Percentiles rank a stretch among this genome's conserved stretches.
Conservation (phyloP, 371 early-diverging fungal genomes). For the Saksenaea oblongispora region DNA sequence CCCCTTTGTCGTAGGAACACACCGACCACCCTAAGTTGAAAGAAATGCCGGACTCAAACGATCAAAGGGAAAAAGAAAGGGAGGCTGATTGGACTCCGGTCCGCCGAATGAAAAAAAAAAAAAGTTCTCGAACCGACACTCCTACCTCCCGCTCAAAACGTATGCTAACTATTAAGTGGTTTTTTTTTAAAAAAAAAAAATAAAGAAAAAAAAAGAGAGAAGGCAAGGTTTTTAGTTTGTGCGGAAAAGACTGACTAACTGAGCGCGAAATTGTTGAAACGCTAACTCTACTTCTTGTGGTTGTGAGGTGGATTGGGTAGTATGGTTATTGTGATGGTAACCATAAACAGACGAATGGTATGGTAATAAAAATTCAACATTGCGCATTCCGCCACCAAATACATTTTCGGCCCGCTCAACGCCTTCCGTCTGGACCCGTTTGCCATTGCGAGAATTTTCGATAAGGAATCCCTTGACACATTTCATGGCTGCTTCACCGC, state of each 20-base stretch:
- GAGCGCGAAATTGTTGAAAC: constrained; percentile 43
- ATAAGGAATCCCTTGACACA: constrained; percentile 64
- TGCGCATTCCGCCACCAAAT: constrained; percentile 38
- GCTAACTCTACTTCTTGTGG: constrained; percentile 35
- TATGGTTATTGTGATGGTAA: constrained; percentile 8
- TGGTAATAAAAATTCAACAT: constrained; percentile 48
- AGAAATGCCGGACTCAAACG: too few relatives aligned
- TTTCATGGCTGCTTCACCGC: constrained; percentile 64
- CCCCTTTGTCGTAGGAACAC: too few relatives aligned
- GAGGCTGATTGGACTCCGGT: not conserved
- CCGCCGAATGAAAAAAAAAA: not conserved
- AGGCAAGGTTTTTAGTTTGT: constrained; percentile 26
- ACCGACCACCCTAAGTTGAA: too few relatives aligned
- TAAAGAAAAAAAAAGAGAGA: not conserved
- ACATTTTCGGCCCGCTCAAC: constrained; percentile 36
- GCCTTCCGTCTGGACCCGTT: constrained; percentile 33
- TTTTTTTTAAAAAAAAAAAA: not conserved
- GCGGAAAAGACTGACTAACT: constrained; percentile 38
- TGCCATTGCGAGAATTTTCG: constrained; percentile 52
- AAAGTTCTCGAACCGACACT: not conserved
- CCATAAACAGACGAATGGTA: constrained; percentile 26
- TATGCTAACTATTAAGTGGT: not conserved
- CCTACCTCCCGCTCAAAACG: not conserved
- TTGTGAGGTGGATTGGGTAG: not conserved
- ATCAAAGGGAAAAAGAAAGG: not conserved